Base-by-base conservation (phyloP, 2,329 filamentous ascomycete genomes). In the Neophaeococcomyces mojaviensis region DNA sequence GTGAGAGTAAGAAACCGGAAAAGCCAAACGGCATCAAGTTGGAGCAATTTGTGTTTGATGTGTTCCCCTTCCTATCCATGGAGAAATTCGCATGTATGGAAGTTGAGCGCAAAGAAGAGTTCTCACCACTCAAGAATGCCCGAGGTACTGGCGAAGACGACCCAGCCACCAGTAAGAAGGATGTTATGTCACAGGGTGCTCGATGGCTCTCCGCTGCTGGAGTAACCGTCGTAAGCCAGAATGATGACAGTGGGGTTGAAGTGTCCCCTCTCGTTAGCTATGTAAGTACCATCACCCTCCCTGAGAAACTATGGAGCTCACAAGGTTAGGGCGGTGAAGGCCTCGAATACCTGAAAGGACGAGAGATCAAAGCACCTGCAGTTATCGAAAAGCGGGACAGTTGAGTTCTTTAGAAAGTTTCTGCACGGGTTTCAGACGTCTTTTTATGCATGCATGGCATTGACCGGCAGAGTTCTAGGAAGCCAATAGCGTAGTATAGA, bases 11-110 rank as follows among this genome's bases (percentile, higher is more conserved):
- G 67, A 95, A 95, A 77, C 88, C 90, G 2, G 82, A 88, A 65
- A 92, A 88, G 72, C 88, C 92, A 54, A 98, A 98, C 63, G 92
- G 92, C 56, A 89, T 98, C 77, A 98, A 98, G 76, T 79, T 98
- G 32, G 92, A 98, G 76, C 92, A 97, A 69, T 98, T 97, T 60
- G 89, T 98, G 50, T 98, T 98, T 63, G 92, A 98, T 64, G 92
- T 94, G 62, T 98, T 98, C 76, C 89, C 90, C 50, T 78, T 90
- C 73, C 74, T 94, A 43, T 72, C 82, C 15, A 79, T 98, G 53
- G 77, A 82, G 55, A 88, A 94, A 70, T 98, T 98, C 62, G 92
- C 89, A 19, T 94, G 83, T 68, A 84, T 97, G 71, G 92, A 98
- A 70, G 92, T 98, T 43, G 87, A 82, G 67, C 87, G 92, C 51